Base-by-base conservation (phyloP, 768 basidiomycete species). In the Lentinula edodes region DNA sequence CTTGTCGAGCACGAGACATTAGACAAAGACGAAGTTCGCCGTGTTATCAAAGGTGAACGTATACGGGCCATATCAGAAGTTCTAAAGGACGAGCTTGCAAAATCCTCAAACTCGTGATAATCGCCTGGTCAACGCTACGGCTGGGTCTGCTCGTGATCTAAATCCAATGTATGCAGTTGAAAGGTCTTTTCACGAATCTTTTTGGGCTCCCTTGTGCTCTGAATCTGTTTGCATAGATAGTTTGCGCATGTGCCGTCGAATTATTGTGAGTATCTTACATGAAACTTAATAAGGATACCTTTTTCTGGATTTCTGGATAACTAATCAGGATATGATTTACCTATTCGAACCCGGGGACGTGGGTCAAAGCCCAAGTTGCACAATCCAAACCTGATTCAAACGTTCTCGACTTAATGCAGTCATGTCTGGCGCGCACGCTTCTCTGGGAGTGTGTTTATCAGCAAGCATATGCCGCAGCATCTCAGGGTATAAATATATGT, bases 1-100 rank as follows among this genome's bases (percentile, higher is more conserved):
- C 77, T 99, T 61, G 89, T 99, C 12, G 95, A 98, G 72, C 90
- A 96, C 74, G 96, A 99, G 78, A 98, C 96, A 18, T 77, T 99
- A 65, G 87, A 88, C 66, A 78, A 84, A 43, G 88, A 91, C 9
- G 94, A 99, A 73, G 95, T 98, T 16, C 78, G 81, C 68, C 88
- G 83, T 74, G 93, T 95, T 28, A 83, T 98, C 70, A 86, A 80
- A 61, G 95, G 95, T 42, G 87, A 96, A 72, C 79, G 82, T 57
- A 90, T 93, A 73, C 85, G 88, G 61, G 81, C 77, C 61, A 81
- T 90, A 65, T 75, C 82, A 65, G 87, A 91, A 68, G 83, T 87
- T 54, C 70, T 90, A 65, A 78, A 85, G 59, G 84, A 85, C 60
- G 83, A 88, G 61, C 68, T 81, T 46, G 72, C 77, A 62, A 68